phyloP scores from a whole-genome alignment of 2,329 filamentous ascomycete genomes.

The Rosellinia necatrix region DNA sequence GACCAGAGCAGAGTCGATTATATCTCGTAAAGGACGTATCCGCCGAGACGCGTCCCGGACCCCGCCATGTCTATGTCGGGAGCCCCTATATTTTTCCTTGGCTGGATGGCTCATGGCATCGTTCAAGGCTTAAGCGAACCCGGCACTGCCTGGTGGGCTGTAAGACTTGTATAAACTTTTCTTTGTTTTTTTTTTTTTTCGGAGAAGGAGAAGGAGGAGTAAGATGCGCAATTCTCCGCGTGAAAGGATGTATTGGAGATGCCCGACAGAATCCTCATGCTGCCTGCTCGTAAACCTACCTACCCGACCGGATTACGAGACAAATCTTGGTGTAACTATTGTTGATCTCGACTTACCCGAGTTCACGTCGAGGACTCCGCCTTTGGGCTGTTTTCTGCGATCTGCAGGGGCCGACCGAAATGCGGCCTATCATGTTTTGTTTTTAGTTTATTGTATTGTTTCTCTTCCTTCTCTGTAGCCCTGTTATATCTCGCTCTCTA shows the following conservation, averaged over 20 bases:
- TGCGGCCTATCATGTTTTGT: no score
- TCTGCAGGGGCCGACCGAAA: constrained; percentile 21
- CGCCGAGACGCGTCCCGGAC: constrained; percentile 2
- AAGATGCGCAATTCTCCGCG: no score
- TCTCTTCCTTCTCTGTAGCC: no score
- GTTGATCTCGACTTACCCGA: not conserved
- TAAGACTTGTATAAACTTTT: no score
- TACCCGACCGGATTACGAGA: constrained; percentile 4
- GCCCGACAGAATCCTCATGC: no score
- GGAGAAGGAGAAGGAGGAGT: no score
- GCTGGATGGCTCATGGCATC: not conserved
- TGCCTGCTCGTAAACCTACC: not conserved
- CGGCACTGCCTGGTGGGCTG: not conserved
- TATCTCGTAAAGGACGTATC: constrained; percentile 6
- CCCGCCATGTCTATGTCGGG: not conserved
- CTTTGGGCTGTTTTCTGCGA: not conserved
- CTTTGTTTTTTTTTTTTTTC: no score
- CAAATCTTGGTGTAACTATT: constrained; percentile 2
- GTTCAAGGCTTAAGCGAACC: constrained; percentile 7
- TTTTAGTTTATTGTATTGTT: no score
- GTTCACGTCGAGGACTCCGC: constrained; percentile 3
- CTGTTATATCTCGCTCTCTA: no score
- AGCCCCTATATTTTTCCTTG: not conserved
- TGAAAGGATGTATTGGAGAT: no score
- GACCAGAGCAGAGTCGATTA: not conserved